A percentile compares a stretch with the other conserved stretches of the same genome.
Evolutionary conservation across 106 monocot genomes (phyloP).

Genomic region (Cymbidium sinense): DNA sequence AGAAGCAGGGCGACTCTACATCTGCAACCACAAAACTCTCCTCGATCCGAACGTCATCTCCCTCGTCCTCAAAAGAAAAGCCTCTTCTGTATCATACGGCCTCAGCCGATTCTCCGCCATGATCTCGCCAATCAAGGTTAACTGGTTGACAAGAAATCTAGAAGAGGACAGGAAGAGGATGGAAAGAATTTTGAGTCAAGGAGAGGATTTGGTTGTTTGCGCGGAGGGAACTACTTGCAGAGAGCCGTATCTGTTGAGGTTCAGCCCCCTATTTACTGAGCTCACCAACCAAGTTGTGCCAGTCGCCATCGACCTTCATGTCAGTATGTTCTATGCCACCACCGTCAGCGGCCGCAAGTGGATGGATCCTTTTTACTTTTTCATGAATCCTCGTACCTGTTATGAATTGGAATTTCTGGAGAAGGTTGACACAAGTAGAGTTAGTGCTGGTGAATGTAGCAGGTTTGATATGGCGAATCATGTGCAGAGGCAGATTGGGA

Average conservation of each 20-base stretch:
- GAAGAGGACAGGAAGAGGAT: conserved; percentile 30
- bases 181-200: conserved; percentile 20
- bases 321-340: conserved; percentile 65
- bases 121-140: conserved; percentile 50
- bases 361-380: conserved; percentile 50
- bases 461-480: conserved; percentile 46
- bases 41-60: conserved; percentile 53
- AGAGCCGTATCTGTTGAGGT: conserved; percentile 75
- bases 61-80: conserved; percentile 10
- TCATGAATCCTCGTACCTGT: conserved; percentile 50
- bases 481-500: conserved; percentile 50
- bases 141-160: conserved; percentile 41
- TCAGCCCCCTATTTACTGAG: conserved; percentile 85
- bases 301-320: conserved; percentile 38
- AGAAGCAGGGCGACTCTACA: conserved; percentile 25
- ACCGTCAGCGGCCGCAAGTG: conserved; percentile 57
- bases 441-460: conserved; percentile 6
- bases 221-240: conserved; percentile 91
- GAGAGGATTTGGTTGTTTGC: conserved; percentile 58
- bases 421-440: conserved; percentile 16
- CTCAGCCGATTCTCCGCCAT: conserved; percentile 50
- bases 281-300: conserved; percentile 41
- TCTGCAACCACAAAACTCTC: conserved; percentile 76
- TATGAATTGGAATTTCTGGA: conserved; percentile 48
- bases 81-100: conserved; percentile 67